Evolutionary conservation across 2,329 filamentous ascomycete genomes (phyloP), one percentile per base, ranked within the genome.

Genomic region (Macroventuria anomochaeta): DNA sequence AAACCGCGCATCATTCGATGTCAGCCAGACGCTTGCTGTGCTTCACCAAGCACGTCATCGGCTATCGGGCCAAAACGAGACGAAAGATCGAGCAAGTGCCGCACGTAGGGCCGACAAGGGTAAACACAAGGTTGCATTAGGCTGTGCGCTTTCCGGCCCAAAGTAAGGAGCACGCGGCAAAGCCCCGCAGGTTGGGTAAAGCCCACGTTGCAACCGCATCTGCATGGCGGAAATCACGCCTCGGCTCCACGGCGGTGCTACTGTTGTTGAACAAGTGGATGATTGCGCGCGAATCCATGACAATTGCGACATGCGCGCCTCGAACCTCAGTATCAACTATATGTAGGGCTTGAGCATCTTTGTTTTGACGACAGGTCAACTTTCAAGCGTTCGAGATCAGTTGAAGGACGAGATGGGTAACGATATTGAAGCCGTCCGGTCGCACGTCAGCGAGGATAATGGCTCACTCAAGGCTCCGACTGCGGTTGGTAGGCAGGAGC

Each of bases 401-500:
- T 15, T 12, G 20, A 13, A 15, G 15, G 37, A 42, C 34, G 46
- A 46, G 3, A 67, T 67, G 64, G 63, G 63, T n/a, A 49, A 58
- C 40, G 67, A 69, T 28, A 68, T 69, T 40, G 67, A 69, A 37
- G 57, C 59, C 15, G 56, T 58, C 17, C 56, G 39, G 6, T 43
- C 47, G 31, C 50, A 60, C 25, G 36, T 65, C 55, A 69, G 67
- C 55, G 59, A 64, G 46, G 67, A 69, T 50, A 57, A 26, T 38
- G 60, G 46, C 20, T 68, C 67, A 7, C 61, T 68, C 50, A 68
- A 67, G 39, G 43, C 54, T 23, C 56, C 58, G 10, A 55, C 61
- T n/a, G 59, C 58, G 26, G 64, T 71, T 17, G 68, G 68, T 36
- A 65, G 67, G 51, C 56, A 60, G 39, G 65, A 70, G 43, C 62